Evolutionary conservation across 2,329 filamentous ascomycete species (phyloP), one percentile per base, ranked within the genome.

Genomic region (Alternaria consortialis): DNA sequence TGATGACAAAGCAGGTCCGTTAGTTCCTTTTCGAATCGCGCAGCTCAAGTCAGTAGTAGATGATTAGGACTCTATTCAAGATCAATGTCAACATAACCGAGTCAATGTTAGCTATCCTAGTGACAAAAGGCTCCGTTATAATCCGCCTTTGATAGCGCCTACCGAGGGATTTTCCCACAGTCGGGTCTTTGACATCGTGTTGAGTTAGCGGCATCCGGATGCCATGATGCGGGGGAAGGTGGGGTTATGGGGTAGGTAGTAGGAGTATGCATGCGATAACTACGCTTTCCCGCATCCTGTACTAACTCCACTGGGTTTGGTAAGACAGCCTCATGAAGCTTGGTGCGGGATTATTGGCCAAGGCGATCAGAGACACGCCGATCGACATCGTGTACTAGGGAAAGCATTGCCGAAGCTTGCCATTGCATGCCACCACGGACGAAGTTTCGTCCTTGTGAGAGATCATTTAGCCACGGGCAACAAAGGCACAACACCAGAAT

Each of bases 181-280:
- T 40, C 37, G 37, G 37, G 37, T 20, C 5, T 11, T 48, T 15
- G 15, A 17, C 42, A 23, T 52, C 1, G 29, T 55, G 39, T 46
- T 13, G 37, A 32, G 29, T 39, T 55, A 61, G 56, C 54, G 27
- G 42, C 56, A 40, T 56, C 52, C 47, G 54, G 44, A 37, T 61
- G 62, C 64, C 65, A 54, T 13, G 66, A 63, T 71, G 71, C 73
- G 72, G 72, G 70, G 69, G 50, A 67, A 62, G 32, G 56, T 67
- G 60, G 57, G 70, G 67, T 69, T 60, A 64, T 63, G 63, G 57
- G 56, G 27, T 55, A 42, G 32, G 47, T 36, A 39, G 50, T 36
- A 36, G 60, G 55, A 39, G 50, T 36, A 36, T 60, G 55, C 37
- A 31, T 48, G 31, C 32, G 25, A 34, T 50, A n/a, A 25, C 31